Conservation (phyloP, 2,329 filamentous ascomycete genomes). For the Alternaria panax region DNA sequence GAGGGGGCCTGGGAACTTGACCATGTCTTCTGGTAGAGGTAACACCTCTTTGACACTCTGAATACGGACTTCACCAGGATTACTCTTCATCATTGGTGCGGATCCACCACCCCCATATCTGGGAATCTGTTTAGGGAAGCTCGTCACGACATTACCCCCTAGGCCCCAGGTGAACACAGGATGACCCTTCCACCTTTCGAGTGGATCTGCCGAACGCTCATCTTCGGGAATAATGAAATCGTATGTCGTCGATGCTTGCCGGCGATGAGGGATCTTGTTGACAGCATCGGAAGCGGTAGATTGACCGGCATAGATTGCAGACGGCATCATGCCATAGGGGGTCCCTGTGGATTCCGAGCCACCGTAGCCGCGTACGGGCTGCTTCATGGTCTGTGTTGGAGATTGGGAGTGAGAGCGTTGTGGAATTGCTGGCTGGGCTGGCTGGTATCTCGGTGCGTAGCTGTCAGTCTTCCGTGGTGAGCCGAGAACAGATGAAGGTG, state of each 20-base stretch:
- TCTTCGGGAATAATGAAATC: slow-evolving; percentile 65
- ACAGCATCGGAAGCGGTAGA: slow-evolving; percentile 12
- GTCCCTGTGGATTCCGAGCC: slow-evolving; percentile 62
- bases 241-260: slow-evolving; percentile 58
- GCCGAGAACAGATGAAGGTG: slow-evolving; percentile 43
- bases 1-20: slow-evolving; percentile 88
- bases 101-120: slow-evolving; percentile 79
- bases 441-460: slow-evolving; percentile 61
- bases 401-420: slow-evolving; percentile 65
- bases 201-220: slow-evolving; percentile 70
- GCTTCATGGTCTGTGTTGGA: slow-evolving; percentile 62
- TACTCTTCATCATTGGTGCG: slow-evolving; percentile 79
- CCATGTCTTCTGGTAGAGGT: slow-evolving; percentile 73
- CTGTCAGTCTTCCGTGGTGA: slow-evolving; percentile 51
- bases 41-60: slow-evolving; percentile 76
- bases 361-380: slow-evolving; percentile 51
- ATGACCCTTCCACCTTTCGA: slow-evolving; percentile 89
- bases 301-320: slow-evolving; percentile 48
- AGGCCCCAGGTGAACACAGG: slow-evolving; percentile 90
- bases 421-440: slow-evolving; percentile 19
- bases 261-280: slow-evolving; percentile 44
- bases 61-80: slow-evolving; percentile 82
- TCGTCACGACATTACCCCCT: slow-evolving; percentile 80
- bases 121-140: slow-evolving; percentile 87
- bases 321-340: slow-evolving; percentile 57